Conservation (phyloP, 2,329 filamentous ascomycete species). For the Pyricularia sp. region DNA sequence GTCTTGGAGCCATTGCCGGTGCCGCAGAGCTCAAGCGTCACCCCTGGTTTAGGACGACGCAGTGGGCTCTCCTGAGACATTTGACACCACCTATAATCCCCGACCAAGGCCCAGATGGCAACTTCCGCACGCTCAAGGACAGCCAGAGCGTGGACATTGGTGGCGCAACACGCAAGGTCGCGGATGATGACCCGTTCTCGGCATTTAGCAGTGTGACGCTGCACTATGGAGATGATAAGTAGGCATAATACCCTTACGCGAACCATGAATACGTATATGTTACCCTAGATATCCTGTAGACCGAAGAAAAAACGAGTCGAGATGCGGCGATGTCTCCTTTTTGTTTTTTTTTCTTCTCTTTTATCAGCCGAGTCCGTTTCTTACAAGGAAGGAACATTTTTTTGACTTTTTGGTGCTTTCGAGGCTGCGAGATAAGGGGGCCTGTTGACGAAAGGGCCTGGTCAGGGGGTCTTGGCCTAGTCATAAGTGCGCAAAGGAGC, state of each 20-base stretch:
- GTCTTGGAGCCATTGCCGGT: slow-evolving; percentile 85
- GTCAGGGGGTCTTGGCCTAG: too few species aligned
- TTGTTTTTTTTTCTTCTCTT: too few species aligned
- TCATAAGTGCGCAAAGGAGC: too few species aligned
- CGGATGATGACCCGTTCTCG: slow-evolving; percentile 90
- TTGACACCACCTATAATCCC: slow-evolving; percentile 98
- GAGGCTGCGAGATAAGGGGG: too few species aligned
- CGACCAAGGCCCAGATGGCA: slow-evolving; percentile 86
- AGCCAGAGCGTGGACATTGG: slow-evolving; percentile 87
- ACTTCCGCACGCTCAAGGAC: slow-evolving; percentile 97
- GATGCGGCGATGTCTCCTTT: neutral
- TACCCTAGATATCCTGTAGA: slow-evolving; percentile 1
- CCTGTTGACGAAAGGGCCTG: too few species aligned
- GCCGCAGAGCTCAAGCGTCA: slow-evolving; percentile 95
- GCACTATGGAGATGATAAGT: slow-evolving; percentile 86
- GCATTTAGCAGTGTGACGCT: slow-evolving; percentile 98
- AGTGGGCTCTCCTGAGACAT: slow-evolving; percentile 94
- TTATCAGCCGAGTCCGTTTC: too few species aligned
- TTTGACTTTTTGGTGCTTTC: neutral
- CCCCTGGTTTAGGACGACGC: slow-evolving; percentile 90
- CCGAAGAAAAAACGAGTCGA: neutral
- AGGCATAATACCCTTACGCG: slow-evolving; percentile 5
- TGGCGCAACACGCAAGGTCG: slow-evolving; percentile 59
- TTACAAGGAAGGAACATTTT: neutral
- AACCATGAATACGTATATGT: slow-evolving; percentile 1